phyloP scores from a whole-genome alignment of 805 yeast species.

The Ogataea paradorogensis region DNA sequence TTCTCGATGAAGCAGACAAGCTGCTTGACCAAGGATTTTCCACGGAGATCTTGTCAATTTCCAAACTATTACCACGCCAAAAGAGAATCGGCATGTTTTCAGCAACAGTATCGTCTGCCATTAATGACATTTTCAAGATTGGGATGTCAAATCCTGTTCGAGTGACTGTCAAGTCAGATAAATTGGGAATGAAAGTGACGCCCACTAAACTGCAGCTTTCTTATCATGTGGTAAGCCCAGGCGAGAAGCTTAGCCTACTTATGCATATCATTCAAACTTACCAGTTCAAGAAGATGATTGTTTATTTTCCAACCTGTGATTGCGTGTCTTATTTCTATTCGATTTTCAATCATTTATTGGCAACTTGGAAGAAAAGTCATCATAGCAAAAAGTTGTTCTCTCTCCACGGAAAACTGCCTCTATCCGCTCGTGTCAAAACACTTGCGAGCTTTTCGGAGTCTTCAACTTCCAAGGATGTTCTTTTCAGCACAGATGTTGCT shows the following conservation, averaged over 20 bases:
- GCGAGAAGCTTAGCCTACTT: conserved; percentile 56
- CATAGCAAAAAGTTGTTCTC: conserved; percentile 49
- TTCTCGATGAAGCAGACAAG: conserved; percentile 92
- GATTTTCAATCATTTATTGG: conserved; percentile 43
- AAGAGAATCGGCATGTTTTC: conserved; percentile 91
- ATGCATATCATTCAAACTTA: conserved; percentile 50
- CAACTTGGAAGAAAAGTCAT: conserved; percentile 16
- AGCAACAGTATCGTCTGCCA: conserved; percentile 87
- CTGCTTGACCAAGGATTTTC: conserved; percentile 76
- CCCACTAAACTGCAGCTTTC: conserved; percentile 66
- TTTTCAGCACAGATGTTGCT: conserved; percentile 97
- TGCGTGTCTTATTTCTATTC: conserved; percentile 76
- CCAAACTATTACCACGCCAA: conserved; percentile 78
- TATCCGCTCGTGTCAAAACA: conserved; percentile 74
- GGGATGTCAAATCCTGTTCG: conserved; percentile 94
- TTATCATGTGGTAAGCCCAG: conserved; percentile 59
- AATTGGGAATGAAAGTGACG: conserved; percentile 38
- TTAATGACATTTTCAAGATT: conserved; percentile 71
- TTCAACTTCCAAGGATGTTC: conserved; percentile 48
- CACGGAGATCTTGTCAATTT: conserved; percentile 62
- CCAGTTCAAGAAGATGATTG: conserved; percentile 76
- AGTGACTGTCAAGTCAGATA: conserved; percentile 63
- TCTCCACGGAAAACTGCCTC: conserved; percentile 86
- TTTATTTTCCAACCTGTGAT: conserved; percentile 88
- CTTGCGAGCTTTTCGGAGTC: conserved; percentile 56